A percentile compares a stretch with the other conserved stretches of the same genome.
phyloP scores from a whole-genome alignment of 345 rosid genomes.

The Hypericum perforatum region DNA sequence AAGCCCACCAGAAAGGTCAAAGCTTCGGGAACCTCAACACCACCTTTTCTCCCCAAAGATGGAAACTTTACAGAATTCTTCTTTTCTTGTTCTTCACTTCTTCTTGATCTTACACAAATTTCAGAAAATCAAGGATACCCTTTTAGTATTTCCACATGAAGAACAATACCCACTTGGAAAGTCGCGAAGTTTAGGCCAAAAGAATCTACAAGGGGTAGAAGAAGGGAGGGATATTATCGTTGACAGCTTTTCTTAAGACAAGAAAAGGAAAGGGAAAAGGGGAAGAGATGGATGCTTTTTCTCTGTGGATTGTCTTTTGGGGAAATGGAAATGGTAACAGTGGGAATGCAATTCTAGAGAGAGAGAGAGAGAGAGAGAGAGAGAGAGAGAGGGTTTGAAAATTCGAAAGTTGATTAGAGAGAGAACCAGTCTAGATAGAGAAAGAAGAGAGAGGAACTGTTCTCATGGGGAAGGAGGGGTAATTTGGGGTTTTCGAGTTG shows the following conservation, averaged over 20 bases:
- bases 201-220: conserved; percentile 19
- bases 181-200: conserved; percentile 11
- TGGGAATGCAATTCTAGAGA: no score
- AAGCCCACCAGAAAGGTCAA: conserved; percentile 17
- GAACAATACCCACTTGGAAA: conserved; percentile 30
- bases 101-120: conserved; percentile 14
- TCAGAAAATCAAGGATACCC: conserved; percentile 8
- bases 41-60: conserved; percentile 3
- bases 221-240: conserved; percentile 7
- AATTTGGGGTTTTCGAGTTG: no score
- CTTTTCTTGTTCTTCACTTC: conserved; percentile 23
- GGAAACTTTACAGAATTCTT: neutral
- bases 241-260: neutral
- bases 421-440: no score
- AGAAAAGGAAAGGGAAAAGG: no score
- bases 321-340: no score
- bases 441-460: no score
- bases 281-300: no score
- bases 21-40: conserved; percentile 11
- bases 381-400: no score
- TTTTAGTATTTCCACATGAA: conserved; percentile 16
- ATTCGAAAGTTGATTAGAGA: no score
- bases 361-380: no score
- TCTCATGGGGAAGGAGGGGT: no score
- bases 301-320: no score